Base-by-base conservation (phyloP, 805 yeast genomes). In the Blastobotrys peoriensis region DNA sequence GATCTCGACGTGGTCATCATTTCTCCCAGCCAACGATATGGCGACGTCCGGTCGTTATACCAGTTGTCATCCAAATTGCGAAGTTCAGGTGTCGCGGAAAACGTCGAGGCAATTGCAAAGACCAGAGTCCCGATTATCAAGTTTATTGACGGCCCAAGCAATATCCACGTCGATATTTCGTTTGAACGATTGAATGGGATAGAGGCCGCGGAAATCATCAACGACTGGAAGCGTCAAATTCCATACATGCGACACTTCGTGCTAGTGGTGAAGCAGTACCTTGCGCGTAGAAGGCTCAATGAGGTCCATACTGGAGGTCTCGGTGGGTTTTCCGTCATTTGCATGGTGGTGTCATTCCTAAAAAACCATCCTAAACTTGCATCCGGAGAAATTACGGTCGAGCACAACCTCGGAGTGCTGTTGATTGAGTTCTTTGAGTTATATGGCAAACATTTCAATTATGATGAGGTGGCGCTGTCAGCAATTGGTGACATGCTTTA, bases 91-190 rank as follows among this genome's bases (percentile, higher is more conserved):
- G 63, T 87, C 37, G 95, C 93, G 1, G 71, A 73, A 27, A 74
- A 79, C 44, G 81, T 89, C 18, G 93, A 86, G 58, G 95, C 89
- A 3, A 82, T 91, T 39, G 86, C 96, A 2, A 79, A 79, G 51
- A 94, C 98, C 3, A 81, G 88, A 53, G 97, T 91, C 17, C 98
- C 98, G 1, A 91, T 91, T 51, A 84, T 91, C 61, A 91, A 93
- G 62, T 86, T 88, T 61, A 81, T 83, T 2, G 98, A 91, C 51
- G 78, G 82, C 1, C 57, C 60, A 6, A 75, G 87, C 2, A 73
- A 73, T 16, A 79, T 89, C 33, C 87, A 85, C 52, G 81, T 91
- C 15, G 98, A 91, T 64, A 75, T 93, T 2, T 89, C 97, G 2
- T 89, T 91, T 59, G 96, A 89, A 61, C 75, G 89, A 59, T 71